phyloP scores from a whole-genome alignment of 352 stramenopile genomes.

The Pythium phragmiticola region DNA sequence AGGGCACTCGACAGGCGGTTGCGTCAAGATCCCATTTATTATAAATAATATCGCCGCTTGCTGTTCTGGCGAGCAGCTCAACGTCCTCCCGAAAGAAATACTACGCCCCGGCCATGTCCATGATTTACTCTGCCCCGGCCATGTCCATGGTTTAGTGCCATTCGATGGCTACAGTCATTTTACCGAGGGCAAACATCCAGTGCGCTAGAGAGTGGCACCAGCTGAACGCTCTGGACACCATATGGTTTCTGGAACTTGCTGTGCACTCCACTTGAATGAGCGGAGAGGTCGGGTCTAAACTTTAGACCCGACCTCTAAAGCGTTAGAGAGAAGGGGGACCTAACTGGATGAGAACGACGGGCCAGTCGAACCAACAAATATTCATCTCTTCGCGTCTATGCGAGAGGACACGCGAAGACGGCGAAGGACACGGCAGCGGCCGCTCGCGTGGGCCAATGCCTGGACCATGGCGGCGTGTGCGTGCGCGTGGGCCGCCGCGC shows the following conservation, averaged over 20 bases:
- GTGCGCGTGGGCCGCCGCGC: neutral
- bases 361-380: neutral
- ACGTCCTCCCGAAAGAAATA: too few relatives aligned
- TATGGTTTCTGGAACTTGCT: neutral
- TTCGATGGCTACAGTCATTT: constrained; percentile 9
- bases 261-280: too few relatives aligned
- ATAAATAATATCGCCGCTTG: too few relatives aligned
- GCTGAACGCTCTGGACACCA: neutral
- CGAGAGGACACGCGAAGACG: neutral
- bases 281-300: too few relatives aligned
- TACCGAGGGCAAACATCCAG: neutral
- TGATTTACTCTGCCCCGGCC: too few relatives aligned
- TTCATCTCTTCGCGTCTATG: neutral
- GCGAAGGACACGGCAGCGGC: neutral
- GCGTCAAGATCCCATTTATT: too few relatives aligned
- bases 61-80: too few relatives aligned
- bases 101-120: too few relatives aligned
- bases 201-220: neutral
- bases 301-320: too few relatives aligned
- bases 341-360: too few relatives aligned
- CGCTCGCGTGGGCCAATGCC: neutral
- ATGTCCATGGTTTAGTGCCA: constrained; percentile 1
- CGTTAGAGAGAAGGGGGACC: too few relatives aligned
- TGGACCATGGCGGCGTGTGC: neutral
- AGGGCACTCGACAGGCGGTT: too few relatives aligned